Evolutionary conservation across 495 filamentous ascomycete species (phyloP), one percentile per base, ranked within the genome.

Genomic region (Neurospora sp.): DNA sequence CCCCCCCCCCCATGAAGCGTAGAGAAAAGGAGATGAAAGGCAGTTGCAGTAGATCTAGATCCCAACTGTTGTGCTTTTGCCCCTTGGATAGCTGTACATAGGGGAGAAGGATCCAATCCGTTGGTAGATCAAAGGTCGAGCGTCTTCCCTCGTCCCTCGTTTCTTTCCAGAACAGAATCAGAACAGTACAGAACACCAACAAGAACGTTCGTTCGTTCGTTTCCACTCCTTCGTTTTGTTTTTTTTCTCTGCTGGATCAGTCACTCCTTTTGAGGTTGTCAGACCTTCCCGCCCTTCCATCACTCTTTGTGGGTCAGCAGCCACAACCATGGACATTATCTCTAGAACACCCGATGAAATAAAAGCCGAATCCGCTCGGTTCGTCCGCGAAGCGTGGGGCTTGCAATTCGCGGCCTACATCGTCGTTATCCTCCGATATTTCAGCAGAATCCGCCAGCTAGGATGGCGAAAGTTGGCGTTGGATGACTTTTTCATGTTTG

Each of bases 401-500:
- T 69, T 81, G 14, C 79, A 81, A 42, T 78, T 78, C 7, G 40
- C 74, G 5, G 75, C 79, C 2, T 81, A 81, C 40, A 20, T 79
- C 44, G 70, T 79, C n/a, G 73, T 78, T 4, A 70, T 41, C 16
- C 76, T 79, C 22, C 76, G 79, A 12, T 81, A 81, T 16, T 79
- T 72, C 46, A 79, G 68, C 73, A 70, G 74, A 44, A 72, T 79
- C 42, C 41, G 53, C 14, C 73, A 70, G 20, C 12, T 78, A 66
- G 79, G 79, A 72, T 79, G 78, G 78, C 48, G 61, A 5, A 70
- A 74, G 22, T 69, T 81, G 11, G 70, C 75, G 8, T 75, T 72
- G 79, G 88, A 89, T 78, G 88, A 89, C 74, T 84, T 83, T 74
- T 70, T 89, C 16, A 89, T 89, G 86, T 71, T 86, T 53, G 46